Evolutionary conservation across 306 rosid species (phyloP), one percentile per base, ranked within the genome.

Genomic region (Ziziphus jujuba): DNA sequence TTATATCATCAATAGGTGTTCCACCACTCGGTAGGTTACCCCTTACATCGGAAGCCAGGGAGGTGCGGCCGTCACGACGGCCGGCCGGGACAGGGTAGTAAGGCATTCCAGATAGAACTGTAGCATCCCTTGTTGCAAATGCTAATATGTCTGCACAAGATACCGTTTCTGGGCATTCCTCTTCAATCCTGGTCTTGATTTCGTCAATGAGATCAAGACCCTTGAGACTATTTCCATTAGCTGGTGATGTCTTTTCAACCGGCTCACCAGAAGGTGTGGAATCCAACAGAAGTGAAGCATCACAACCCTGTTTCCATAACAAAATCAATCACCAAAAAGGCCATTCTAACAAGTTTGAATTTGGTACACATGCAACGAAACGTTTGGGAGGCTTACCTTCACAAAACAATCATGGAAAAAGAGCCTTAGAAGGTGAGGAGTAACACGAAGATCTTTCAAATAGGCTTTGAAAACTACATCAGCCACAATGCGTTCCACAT

Each of bases 351-450:
- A 14, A 54, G 20, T 28, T 12, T 7, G 44, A 25, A 51, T 56
- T 48, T 47, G 15, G 17, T 19, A 44, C 33, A 28, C 33, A 61
- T 3, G 3, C 16, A 15, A 22, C 8, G n/a, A 15, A 12, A 25
- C 9, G 9, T 5, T 13, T 65, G 57, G 36, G 11, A 15, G 15
- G 23, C 81, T 79, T 75, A 91, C 96, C 44, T 52, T 77, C 14
- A 92, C 92, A 43, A 87, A 84, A 78, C 96, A 92, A 33, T 92
- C 96, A 20, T 89, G 96, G 82, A 85, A 89, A 2, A 72, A 70
- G 21, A 87, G 87, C 67, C 98, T 89, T 22, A 92, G 0, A 69
- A 92, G 6, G 60, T 23, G 61, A 20, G 87, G 79, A 2, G 80
- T 23, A 5, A 75, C 70, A 2, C 44, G 16, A 33, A 63, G 84